Evolutionary conservation across 1,284 basidiomycete species (phyloP).

Genomic region (Ganoderma lucidum): DNA sequence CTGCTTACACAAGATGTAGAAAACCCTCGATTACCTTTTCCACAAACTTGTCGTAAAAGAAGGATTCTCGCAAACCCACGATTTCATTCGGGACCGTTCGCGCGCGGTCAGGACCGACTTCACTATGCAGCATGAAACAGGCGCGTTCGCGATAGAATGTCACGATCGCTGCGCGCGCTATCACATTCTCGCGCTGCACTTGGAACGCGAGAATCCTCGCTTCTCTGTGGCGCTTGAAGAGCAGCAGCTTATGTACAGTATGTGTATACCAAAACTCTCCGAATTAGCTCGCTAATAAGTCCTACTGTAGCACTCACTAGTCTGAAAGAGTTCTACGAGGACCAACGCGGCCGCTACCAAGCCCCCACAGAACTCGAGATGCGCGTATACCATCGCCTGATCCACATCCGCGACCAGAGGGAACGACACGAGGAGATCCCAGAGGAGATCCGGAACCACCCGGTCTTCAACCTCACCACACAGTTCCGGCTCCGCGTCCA

Average conservation of each 20-base stretch:
- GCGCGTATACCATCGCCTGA: conserved; percentile 92
- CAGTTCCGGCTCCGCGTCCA: conserved; percentile 86
- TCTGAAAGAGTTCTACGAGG: conserved; percentile 94
- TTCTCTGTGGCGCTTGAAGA: conserved; percentile 84
- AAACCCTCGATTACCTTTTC: conserved; percentile 93
- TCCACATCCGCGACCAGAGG: conserved; percentile 87
- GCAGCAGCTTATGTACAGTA: conserved; percentile 91
- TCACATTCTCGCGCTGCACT: conserved; percentile 89
- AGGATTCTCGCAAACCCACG: conserved; percentile 77
- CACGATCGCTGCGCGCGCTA: conserved; percentile 95
- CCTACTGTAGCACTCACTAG: conserved; percentile 79
- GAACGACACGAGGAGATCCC: conserved; percentile 89
- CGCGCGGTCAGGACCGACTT: conserved; percentile 94
- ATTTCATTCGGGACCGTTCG: conserved; percentile 93
- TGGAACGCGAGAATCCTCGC: conserved; percentile 64
- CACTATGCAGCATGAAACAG: conserved; percentile 89
- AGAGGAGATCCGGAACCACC: conserved; percentile 70
- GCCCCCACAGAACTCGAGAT: conserved; percentile 94
- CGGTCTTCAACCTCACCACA: conserved; percentile 84
- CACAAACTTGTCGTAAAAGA: conserved; percentile 77
- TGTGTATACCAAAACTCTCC: conserved; percentile 39
- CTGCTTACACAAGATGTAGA: conserved; percentile 49
- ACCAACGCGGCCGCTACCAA: conserved; percentile 71
- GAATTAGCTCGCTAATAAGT: not conserved
- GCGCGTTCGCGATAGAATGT: conserved; percentile 84